Conservation (phyloP, 2,329 filamentous ascomycete species). For the Diaporthe australafricana region DNA sequence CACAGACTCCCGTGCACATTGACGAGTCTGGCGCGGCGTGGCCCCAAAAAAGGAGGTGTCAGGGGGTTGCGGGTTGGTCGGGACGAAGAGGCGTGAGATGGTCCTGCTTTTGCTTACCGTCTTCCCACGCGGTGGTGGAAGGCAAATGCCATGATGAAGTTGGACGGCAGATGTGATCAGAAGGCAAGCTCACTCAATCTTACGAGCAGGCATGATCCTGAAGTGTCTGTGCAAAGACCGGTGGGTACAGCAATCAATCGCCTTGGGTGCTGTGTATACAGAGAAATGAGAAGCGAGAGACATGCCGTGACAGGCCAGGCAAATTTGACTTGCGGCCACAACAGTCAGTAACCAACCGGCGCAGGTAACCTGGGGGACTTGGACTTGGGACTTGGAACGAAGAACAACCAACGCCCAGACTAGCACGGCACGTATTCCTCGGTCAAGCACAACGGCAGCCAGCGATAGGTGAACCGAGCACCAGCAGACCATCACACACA, state of each 20-base stretch:
- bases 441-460: slow-evolving; percentile 16
- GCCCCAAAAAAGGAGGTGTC: slow-evolving; percentile 7
- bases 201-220: slow-evolving; percentile 34
- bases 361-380: neutral
- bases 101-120: neutral
- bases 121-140: neutral
- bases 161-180: slow-evolving; percentile 26
- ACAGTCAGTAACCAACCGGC: slow-evolving; percentile 8
- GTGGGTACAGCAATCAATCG: slow-evolving; percentile 2
- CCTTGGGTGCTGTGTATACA: slow-evolving; percentile 7
- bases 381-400: slow-evolving; percentile 16
- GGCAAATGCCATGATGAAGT: neutral
- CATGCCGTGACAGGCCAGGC: slow-evolving; percentile 32
- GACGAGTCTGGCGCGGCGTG: slow-evolving; percentile 28
- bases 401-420: neutral
- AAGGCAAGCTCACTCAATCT: slow-evolving; percentile 29
- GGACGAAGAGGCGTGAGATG: neutral
- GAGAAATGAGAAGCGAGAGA: slow-evolving; percentile 32
- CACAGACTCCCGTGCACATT: slow-evolving; percentile 21
- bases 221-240: slow-evolving; percentile 24
- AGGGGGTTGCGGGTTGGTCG: neutral
- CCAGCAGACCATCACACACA: neutral
- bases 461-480: slow-evolving; percentile 11
- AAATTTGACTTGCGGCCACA: slow-evolving; percentile 22
- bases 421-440: neutral